Evolutionary conservation across 164 flowering plant species (phyloP), one percentile per base, ranked within the genome.

Genomic region (Taxillus chinensis): DNA sequence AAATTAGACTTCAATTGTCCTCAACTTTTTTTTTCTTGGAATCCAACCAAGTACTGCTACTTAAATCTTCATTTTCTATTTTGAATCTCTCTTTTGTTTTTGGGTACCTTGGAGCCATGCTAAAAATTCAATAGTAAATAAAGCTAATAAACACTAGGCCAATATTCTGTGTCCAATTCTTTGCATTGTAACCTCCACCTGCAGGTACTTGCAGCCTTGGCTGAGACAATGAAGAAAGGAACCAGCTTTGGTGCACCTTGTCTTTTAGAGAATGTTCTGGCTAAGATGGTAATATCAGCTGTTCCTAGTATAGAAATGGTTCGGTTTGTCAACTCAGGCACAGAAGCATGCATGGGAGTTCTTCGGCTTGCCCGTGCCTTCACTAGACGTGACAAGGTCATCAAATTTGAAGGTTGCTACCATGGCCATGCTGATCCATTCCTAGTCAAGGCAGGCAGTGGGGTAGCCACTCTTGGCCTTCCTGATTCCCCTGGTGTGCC

Each of bases 401-500:
- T 89, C 62, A 93, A 89, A 68, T 93, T 90, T 68, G 96, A 93
- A 73, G 97, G 99, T 16, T 93, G 99, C 77, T 93, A 93, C 72
- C 97, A 93, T 67, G 99, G 99, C 53, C 99, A 93, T 75, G 97
- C 96, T n/a, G 91, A 90, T 66, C 86, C 97, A 1, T 89, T 84
- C 71, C 93, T 93, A n/a, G 96, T 93, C 62, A 89, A 90, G 74
- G 96, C 96, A 6, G 99, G 97, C 7, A 90, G 97, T 70, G 97
- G 97, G 3, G 99, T 93, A 62, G 99, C 97, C 11, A 90, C 97
- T 16, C 80, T 93, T 6, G 96, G 97, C 13, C 90, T 93, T 38
- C 99, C 99, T 3, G 95, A 93, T 68, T 93, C 97, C 14, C 97
- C 97, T 37, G 99, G 99, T 59, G 99, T 93, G 8, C 99, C 97